Conservation (phyloP, 2,329 filamentous ascomycete species). For the Botrytis cinerea region DNA sequence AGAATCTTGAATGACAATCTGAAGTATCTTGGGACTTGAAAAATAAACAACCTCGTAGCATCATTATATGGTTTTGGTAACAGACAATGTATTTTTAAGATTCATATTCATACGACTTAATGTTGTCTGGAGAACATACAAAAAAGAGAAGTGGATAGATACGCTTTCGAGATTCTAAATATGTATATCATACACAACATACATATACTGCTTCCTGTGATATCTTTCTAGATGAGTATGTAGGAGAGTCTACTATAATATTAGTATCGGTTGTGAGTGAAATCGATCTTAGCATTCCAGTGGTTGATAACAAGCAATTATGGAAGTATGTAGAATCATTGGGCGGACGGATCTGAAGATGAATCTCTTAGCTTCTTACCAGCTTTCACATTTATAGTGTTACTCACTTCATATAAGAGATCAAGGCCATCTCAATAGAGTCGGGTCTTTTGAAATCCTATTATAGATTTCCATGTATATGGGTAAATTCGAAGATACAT, state of each 20-base stretch:
- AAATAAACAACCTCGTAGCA: not conserved
- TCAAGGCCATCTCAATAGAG: not conserved
- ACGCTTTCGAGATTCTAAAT: not conserved
- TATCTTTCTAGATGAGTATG: not conserved
- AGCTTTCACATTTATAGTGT: not conserved
- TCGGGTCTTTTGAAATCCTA: not conserved
- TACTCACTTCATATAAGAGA: not conserved
- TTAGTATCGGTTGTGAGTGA: not conserved
- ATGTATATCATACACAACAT: not conserved
- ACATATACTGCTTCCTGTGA: not conserved
- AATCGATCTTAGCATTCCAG: not conserved
- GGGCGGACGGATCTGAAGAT: fast-evolving
- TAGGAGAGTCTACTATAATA: not conserved
- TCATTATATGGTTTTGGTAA: not conserved
- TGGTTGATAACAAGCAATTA: not conserved
- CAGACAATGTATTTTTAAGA: not conserved
- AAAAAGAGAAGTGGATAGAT: not conserved
- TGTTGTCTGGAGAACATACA: fast-evolving
- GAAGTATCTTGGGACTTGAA: not conserved
- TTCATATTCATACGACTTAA: not conserved
- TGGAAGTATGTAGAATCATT: not conserved
- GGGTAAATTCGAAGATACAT: no score
- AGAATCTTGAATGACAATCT: not conserved
- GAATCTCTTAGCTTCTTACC: not conserved
- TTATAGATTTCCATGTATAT: not conserved